These are phyloP conservation scores for Pelargonium myrrhifolium DNA, from an alignment of 441 rosid genomes.

Conservation along the genomic window DNA sequence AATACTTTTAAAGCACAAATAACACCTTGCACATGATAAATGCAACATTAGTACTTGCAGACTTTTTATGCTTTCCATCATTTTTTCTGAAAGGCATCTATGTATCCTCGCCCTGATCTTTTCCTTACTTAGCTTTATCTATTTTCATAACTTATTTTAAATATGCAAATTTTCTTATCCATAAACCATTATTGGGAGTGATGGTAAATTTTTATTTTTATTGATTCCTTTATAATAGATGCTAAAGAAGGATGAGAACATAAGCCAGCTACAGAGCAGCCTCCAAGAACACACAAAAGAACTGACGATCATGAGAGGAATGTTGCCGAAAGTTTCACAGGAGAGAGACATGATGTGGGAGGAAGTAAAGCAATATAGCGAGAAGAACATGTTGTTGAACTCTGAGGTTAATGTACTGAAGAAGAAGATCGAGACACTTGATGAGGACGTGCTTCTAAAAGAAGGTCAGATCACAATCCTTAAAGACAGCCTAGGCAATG, in stretches of 20 bases:
- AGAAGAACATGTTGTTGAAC: constrained; percentile 75
- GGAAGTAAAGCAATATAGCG: constrained; percentile 62
- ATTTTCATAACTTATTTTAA: too few relatives aligned
- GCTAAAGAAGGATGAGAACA: constrained; percentile 67
- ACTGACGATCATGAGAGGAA: constrained; percentile 34
- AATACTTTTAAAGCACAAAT: too few relatives aligned
- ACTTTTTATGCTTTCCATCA: too few relatives aligned
- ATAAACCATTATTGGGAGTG: background rate
- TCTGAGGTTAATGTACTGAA: constrained; percentile 56
- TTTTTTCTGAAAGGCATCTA: too few relatives aligned
- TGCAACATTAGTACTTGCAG: too few relatives aligned
- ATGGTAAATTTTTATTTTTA: background rate
- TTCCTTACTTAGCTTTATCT: too few relatives aligned
- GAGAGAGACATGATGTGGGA: constrained; percentile 90
- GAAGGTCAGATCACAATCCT: constrained; percentile 93
- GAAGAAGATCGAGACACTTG: constrained; percentile 63
- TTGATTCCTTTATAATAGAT: constrained; percentile 32
- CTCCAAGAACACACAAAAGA: constrained; percentile 63
- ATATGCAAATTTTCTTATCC: too few relatives aligned
- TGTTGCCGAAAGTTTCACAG: constrained; percentile 58
- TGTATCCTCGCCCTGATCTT: too few relatives aligned
- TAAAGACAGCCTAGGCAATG: constrained; percentile 58
- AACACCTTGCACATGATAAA: too few relatives aligned
- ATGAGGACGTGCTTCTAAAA: constrained; percentile 72
- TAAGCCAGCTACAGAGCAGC: constrained; percentile 38